phyloP scores from a whole-genome alignment of 2,329 filamentous ascomycete genomes.

The Rutstroemia sp. region DNA sequence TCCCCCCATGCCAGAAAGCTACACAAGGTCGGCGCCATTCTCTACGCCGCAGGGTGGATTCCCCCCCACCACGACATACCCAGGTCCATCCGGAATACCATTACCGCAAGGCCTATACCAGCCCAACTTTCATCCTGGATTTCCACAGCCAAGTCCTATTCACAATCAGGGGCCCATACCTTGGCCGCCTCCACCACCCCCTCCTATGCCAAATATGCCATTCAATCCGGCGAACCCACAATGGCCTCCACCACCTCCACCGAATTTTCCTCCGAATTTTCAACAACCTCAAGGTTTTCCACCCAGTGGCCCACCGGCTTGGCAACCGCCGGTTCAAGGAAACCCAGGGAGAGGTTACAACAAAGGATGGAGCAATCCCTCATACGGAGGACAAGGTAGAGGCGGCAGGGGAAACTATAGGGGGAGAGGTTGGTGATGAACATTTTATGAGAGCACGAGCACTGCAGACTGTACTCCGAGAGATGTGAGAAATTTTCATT shows the following conservation, averaged over 20 bases:
- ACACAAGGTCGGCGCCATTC: neutral
- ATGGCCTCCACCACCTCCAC: constrained; percentile 10
- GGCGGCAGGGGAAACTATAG: constrained; percentile 24
- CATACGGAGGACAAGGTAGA: constrained; percentile 12
- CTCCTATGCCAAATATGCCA: constrained; percentile 15
- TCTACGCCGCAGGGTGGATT: neutral
- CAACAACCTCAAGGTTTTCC: constrained; percentile 15
- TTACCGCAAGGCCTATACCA: constrained; percentile 11
- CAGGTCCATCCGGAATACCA: constrained; percentile 12
- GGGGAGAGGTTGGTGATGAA: constrained; percentile 21
- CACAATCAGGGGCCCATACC: constrained; percentile 10
- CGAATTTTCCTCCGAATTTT: constrained; percentile 7
- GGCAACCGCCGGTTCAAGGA: constrained; percentile 16
- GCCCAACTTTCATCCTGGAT: constrained; percentile 21
- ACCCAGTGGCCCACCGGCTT: constrained; percentile 19
- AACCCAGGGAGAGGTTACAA: constrained; percentile 18
- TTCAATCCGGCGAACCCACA: constrained; percentile 6
- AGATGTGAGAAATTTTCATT: too few relatives aligned
- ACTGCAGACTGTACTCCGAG: too few relatives aligned
- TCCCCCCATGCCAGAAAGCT: constrained; percentile 6
- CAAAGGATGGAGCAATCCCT: constrained; percentile 21
- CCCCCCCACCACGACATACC: neutral
- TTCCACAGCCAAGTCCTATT: constrained; percentile 18
- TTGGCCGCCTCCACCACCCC: constrained; percentile 20
- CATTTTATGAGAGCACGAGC: neutral